Evolutionary conservation across 805 yeast species (phyloP).

Genomic region (Myxozyma monticola): DNA sequence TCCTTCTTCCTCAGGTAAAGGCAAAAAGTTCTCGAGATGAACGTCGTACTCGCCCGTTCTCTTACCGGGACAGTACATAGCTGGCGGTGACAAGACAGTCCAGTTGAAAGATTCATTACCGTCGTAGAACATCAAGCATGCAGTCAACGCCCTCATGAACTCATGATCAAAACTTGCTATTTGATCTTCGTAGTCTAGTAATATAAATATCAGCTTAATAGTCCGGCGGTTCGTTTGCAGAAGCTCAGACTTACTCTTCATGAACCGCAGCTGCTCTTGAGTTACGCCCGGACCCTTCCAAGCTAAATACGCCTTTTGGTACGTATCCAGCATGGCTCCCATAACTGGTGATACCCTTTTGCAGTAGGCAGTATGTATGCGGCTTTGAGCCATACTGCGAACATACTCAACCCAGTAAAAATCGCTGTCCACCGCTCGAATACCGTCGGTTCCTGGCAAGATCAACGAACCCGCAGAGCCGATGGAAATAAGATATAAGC

Average conservation of each 20-base stretch:
- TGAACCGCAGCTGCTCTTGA: slow-evolving; percentile 3
- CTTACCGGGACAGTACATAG: slow-evolving; percentile 17
- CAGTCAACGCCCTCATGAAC: slow-evolving; percentile 2
- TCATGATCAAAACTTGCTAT: slow-evolving; percentile 2
- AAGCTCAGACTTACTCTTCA: neutral
- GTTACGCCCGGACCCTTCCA: slow-evolving; percentile 1
- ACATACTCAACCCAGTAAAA: slow-evolving; percentile 9
- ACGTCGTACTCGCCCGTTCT: slow-evolving; percentile 15
- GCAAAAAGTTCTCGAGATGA: slow-evolving; percentile 2
- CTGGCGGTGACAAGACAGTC: slow-evolving; percentile 10
- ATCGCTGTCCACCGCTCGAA: slow-evolving; percentile 8
- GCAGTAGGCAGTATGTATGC: neutral
- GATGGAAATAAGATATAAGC: slow-evolving; percentile 5
- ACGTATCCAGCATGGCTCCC: neutral
- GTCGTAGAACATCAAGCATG: slow-evolving; percentile 3
- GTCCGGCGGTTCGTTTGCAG: too few species aligned
- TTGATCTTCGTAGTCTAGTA: slow-evolving; percentile 9
- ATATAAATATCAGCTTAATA: too few species aligned
- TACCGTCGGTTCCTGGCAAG: slow-evolving; percentile 5
- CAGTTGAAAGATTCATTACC: slow-evolving; percentile 13
- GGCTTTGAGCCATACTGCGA: slow-evolving; percentile 10
- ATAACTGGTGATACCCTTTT: neutral
- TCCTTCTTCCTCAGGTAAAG: slow-evolving; percentile 7
- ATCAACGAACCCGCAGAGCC: slow-evolving; percentile 9
- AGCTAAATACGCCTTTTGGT: neutral